Conservation (phyloP, 176 grass and related monocot genomes). For the Cymbopogon citratus region DNA sequence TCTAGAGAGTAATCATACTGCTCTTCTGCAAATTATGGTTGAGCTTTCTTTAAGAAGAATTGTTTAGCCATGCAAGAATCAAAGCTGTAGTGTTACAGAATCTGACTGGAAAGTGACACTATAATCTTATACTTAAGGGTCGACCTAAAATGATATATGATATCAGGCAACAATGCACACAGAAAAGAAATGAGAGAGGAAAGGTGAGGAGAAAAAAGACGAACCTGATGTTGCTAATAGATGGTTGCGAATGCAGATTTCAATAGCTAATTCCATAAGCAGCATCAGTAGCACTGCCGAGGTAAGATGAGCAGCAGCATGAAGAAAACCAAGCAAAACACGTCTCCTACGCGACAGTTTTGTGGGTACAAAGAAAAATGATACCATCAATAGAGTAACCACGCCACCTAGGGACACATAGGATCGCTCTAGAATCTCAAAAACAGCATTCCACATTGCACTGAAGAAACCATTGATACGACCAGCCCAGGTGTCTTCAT, state of each 20-base stretch:
- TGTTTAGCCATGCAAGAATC: neutral
- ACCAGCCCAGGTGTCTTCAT: constrained; percentile 64
- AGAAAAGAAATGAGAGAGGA: neutral
- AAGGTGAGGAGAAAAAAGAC: neutral
- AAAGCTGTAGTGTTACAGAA: neutral
- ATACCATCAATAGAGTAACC: constrained; percentile 59
- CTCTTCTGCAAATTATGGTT: neutral
- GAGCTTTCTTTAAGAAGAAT: neutral
- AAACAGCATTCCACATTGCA: constrained; percentile 72
- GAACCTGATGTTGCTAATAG: constrained; percentile 93
- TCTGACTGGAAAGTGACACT: neutral
- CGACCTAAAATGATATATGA: neutral
- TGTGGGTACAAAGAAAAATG: constrained; percentile 94
- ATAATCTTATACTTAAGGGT: neutral
- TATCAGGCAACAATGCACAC: neutral
- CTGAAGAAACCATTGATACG: constrained; percentile 71
- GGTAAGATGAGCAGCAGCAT: constrained; percentile 79
- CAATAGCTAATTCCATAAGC: constrained; percentile 93
- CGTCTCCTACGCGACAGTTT: constrained; percentile 86
- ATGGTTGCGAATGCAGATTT: constrained; percentile 89
- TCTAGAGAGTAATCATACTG: neutral
- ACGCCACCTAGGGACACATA: constrained; percentile 75
- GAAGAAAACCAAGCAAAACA: constrained; percentile 78
- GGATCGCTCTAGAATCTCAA: constrained; percentile 88
- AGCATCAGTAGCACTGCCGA: constrained; percentile 93